Base-by-base conservation (phyloP, 23 red algal genomes). In the Gracilariopsis chorda region DNA sequence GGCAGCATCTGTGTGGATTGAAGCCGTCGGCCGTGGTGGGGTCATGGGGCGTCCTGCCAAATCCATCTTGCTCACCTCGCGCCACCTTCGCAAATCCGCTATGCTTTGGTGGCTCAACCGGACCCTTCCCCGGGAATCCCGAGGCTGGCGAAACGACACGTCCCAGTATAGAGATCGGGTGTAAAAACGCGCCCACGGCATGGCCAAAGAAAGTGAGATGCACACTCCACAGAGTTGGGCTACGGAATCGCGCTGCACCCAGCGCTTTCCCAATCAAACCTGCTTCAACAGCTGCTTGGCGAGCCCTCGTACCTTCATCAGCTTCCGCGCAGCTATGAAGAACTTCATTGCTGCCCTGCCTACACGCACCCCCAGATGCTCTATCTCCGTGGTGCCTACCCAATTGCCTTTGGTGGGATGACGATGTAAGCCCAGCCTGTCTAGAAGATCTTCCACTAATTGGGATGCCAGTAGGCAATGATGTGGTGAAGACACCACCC, bases 341-440 rank as follows among this genome's bases (percentile, higher is more conserved):
- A 82, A 16, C 52, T 59, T 82, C 55, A 59, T 57, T 4, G 5
- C 5, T 6, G 53, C 7, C 51, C 47, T 82, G 33, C 58, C 55
- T 23, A 82, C 58, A 21, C 29, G 51, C 28, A 82, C n/a, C 28
- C 77, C 77, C 4, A 82, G 77, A 28, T 82, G 77, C 7, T 82
- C 77, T 14, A 82, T 3, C 14, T 4, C 6, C 2, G 3, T 25
- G 23, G 48, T 51, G 24, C 77, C 48, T 4, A 57, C 48, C 48
- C 77, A 82, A 41, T 39, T 40, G 2, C 77, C 77, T 21, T 82
- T 82, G 6, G 42, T 47, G 19, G 16, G 36, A 27, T 52, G 70
- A 27, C 59, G 59, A 3, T 7, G 11, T 8, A 64, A 11, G 3
- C 3, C 59, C 3, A 64, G 16, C 4, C 4, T 32, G 2, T 3